phyloP scores from a whole-genome alignment of 805 yeast species.

The Pichia deserticola region DNA sequence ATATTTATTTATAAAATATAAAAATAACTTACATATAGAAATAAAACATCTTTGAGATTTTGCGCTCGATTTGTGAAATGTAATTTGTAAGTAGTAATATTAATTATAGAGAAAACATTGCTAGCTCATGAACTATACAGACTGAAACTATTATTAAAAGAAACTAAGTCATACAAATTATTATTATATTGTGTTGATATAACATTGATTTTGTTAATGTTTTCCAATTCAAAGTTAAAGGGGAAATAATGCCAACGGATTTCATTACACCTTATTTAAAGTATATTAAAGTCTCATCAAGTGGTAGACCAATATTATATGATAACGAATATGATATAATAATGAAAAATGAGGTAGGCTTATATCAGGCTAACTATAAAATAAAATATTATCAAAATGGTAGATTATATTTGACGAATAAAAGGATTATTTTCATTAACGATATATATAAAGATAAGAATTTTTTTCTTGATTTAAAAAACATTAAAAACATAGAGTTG shows the following conservation, averaged over 20 bases:
- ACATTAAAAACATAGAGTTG: conserved; percentile 17
- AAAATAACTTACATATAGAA: too few relatives aligned
- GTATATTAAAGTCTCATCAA: conserved; percentile 17
- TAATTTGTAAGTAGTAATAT: too few relatives aligned
- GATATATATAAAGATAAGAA: conserved; percentile 1
- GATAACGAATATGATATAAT: conserved; percentile 41
- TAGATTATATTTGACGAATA: conserved; percentile 66
- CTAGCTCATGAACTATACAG: too few relatives aligned
- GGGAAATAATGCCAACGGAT: neutral
- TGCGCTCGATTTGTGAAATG: too few relatives aligned
- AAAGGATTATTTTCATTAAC: conserved; percentile 64
- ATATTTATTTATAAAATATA: too few relatives aligned
- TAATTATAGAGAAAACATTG: too few relatives aligned
- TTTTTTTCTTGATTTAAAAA: conserved; percentile 13
- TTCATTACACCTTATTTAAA: conserved; percentile 17
- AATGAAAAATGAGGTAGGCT: conserved; percentile 54
- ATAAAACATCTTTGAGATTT: too few relatives aligned
- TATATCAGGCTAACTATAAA: conserved; percentile 72
- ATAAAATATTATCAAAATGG: conserved; percentile 63
- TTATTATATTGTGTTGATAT: too few relatives aligned
- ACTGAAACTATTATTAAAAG: too few relatives aligned
- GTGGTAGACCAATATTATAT: conserved; percentile 26
- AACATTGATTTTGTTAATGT: too few relatives aligned
- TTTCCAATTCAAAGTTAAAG: too few relatives aligned
- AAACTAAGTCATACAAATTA: too few relatives aligned